Evolutionary conservation across 345 rosid species (phyloP).

Genomic region (Cochlearia excelsa): DNA sequence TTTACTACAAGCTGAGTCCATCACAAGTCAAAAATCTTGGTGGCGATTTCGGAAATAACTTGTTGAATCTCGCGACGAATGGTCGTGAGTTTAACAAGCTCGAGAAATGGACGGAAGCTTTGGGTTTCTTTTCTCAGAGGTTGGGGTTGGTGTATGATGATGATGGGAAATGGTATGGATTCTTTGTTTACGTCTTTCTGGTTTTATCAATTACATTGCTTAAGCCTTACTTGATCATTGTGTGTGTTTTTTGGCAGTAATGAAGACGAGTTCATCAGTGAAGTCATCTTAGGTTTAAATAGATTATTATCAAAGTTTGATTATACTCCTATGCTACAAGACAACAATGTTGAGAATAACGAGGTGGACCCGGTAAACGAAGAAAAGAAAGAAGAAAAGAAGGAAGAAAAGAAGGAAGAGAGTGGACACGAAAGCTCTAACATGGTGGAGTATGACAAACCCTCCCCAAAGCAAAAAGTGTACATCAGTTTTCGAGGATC

Average conservation of each 20-base stretch:
- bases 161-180: background rate
- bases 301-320: no score
- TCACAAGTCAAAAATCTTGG: background rate
- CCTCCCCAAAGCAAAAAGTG: no score
- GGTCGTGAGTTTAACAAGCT: background rate
- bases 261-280: background rate
- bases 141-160: background rate
- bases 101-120: conserved; percentile 28
- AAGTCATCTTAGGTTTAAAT: background rate
- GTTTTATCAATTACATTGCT: background rate
- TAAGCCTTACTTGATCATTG: background rate
- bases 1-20: conserved; percentile 1
- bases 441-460: background rate
- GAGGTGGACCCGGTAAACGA: no score
- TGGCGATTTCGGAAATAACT: background rate
- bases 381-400: no score
- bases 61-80: background rate
- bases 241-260: background rate
- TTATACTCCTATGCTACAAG: no score
- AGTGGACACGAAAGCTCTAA: background rate
- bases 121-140: background rate
- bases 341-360: no score
- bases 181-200: background rate
- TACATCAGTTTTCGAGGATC: no score
- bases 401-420: no score